Percentiles rank a stretch among this genome's conserved stretches.
phyloP scores from a whole-genome alignment of 2,329 filamentous ascomycete genomes.

The Trichoderma gracile region DNA sequence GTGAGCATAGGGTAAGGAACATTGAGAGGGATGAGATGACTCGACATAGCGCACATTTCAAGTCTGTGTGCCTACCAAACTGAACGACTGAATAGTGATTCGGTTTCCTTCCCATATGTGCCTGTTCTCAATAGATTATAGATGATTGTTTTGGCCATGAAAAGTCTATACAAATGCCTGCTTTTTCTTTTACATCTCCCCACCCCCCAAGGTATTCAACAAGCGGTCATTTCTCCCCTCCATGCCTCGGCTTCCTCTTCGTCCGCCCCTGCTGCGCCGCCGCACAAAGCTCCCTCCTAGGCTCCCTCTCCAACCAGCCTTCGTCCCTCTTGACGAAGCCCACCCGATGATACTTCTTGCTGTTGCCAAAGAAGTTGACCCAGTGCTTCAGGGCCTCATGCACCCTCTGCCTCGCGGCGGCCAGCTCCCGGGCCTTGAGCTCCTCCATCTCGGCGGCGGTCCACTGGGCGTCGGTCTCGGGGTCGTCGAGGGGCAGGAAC shows the following conservation, averaged over 20 bases:
- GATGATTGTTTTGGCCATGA: neutral
- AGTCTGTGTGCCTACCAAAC: too few relatives aligned
- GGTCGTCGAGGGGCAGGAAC: constrained; percentile 68
- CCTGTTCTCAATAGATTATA: too few relatives aligned
- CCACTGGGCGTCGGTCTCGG: constrained; percentile 61
- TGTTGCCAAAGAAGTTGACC: constrained; percentile 78
- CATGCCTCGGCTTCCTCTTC: constrained; percentile 46
- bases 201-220: too few relatives aligned
- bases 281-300: constrained; percentile 67
- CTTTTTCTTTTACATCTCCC: neutral
- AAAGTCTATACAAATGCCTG: neutral
- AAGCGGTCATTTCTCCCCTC: neutral
- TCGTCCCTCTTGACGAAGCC: constrained; percentile 68
- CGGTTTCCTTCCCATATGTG: too few relatives aligned
- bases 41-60: too few relatives aligned
- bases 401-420: constrained; percentile 64
- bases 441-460: constrained; percentile 53
- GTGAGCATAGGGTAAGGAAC: too few relatives aligned
- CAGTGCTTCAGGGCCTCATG: constrained; percentile 72
- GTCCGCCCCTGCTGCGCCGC: constrained; percentile 61
- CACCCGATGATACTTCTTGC: constrained; percentile 77
- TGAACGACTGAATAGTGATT: too few relatives aligned
- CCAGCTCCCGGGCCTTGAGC: constrained; percentile 62
- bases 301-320: constrained; percentile 62
- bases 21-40: too few relatives aligned